Evolutionary conservation across 1,139 yeast species (phyloP).

Genomic region (Geotrichum aggregatum): DNA sequence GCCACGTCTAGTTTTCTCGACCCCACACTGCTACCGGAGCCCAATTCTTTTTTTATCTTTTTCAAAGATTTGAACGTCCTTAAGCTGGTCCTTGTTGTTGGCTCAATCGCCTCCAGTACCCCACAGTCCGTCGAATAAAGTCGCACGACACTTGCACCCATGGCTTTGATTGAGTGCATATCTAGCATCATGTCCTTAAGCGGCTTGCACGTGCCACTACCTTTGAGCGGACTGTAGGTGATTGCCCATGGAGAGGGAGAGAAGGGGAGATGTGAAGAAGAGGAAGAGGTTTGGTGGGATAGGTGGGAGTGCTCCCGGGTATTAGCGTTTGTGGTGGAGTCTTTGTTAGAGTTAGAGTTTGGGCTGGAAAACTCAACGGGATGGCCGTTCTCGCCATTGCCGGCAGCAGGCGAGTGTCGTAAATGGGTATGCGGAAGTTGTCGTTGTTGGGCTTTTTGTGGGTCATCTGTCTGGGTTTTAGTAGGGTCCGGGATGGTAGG

Average conservation of each 20-base stretch:
- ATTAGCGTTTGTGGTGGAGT: background rate
- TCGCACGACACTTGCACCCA: conserved; percentile 28
- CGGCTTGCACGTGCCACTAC: conserved; percentile 70
- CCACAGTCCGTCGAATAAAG: conserved; percentile 31
- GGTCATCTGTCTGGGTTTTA: background rate
- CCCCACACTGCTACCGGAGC: background rate
- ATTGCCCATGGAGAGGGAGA: conserved; percentile 70
- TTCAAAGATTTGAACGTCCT: background rate
- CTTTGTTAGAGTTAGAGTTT: background rate
- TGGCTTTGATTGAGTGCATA: conserved; percentile 48
- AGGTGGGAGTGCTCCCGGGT: too few relatives aligned
- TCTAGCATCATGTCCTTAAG: conserved; percentile 56
- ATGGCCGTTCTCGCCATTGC: background rate
- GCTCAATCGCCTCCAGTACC: conserved; percentile 26
- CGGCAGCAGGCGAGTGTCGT: conserved; percentile 4
- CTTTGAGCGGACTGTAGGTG: conserved; percentile 76
- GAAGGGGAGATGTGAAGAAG: too few relatives aligned
- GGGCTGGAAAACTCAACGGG: background rate
- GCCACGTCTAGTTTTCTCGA: conserved; percentile 24
- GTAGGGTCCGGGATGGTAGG: background rate
- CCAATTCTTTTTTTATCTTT: background rate
- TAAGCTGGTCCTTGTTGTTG: background rate
- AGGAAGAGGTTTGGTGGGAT: too few relatives aligned
- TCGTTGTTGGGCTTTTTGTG: background rate
- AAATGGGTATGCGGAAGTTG: background rate